A percentile compares a stretch with the other conserved stretches of the same genome.
Conservation (phyloP, 2,329 filamentous ascomycete genomes). For the Alternaria triticina region DNA sequence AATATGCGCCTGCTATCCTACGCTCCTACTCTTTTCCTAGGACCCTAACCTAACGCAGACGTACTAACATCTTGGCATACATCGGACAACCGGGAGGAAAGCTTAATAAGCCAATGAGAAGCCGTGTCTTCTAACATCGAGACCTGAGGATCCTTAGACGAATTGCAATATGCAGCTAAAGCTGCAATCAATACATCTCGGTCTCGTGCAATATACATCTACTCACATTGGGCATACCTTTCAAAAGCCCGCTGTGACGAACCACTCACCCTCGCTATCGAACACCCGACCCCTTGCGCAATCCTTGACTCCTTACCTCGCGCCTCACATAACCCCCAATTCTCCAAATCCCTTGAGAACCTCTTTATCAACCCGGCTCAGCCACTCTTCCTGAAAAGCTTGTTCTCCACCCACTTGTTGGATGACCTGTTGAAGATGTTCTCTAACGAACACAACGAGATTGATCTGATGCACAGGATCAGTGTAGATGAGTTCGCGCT, state of each 20-base stretch:
- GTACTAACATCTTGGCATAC: not conserved
- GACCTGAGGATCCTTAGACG: not conserved
- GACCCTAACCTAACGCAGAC: not conserved
- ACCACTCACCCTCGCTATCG: not conserved
- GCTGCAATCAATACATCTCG: not conserved
- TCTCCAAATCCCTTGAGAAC: constrained; percentile 68
- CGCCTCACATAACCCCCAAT: constrained; percentile 43
- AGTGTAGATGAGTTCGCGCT: constrained; percentile 58
- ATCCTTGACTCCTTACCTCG: not conserved
- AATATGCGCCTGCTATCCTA: not conserved
- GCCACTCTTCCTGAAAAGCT: constrained; percentile 71
- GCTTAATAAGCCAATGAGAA: not conserved
- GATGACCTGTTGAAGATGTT: constrained; percentile 66
- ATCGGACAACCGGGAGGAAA: not conserved
- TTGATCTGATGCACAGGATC: constrained; percentile 74
- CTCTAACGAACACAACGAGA: constrained; percentile 68
- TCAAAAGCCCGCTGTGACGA: not conserved
- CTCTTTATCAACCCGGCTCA: constrained; percentile 76
- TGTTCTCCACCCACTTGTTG: constrained; percentile 67
- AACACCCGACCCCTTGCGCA: not conserved
- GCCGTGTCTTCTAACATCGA: not conserved
- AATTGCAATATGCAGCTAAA: not conserved
- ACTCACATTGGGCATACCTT: not conserved
- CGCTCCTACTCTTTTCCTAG: not conserved
- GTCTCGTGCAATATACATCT: not conserved